Evolutionary conservation across 106 monocot genomes (phyloP), one percentile per base, ranked within the genome.

Genomic region (Platanthera zijinensis): DNA sequence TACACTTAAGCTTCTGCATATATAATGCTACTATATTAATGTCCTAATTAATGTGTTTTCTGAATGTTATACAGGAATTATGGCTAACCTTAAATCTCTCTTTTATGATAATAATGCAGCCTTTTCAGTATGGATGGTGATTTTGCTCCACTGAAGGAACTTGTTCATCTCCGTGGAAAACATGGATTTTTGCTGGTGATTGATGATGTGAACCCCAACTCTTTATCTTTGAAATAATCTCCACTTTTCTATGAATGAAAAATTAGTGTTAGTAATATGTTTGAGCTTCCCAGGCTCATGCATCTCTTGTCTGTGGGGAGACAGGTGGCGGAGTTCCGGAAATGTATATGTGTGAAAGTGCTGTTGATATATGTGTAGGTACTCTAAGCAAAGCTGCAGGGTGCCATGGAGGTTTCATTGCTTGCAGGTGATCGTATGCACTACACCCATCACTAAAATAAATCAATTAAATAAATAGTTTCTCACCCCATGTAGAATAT

Each of bases 111-210:
- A 39, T 86, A 7, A 39, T 86, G 81, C 84, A 97, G 97, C 76
- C 78, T 97, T 64, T 97, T 97, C 81, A 97, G 97, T 79, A 96
- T 96, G 96, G 96, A 96, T 93, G 96, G 96, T 63, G 96, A 96
- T 85, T 96, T 96, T 80, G 90, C 93, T 82, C 93, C 90, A 73
- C 71, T 96, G 18, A 5, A 48, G 47, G 61, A 96, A 78, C 87
- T 96, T 71, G 83, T 87, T 50, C 69, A 87, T 75, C 84, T 96
- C 46, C 88, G 90, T 18, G 87, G 67, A 75, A 87, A 89, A 74
- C 83, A 93, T 75, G 77, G 82, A 8, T 96, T 96, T 84, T 67
- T 96, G 25, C 84, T 96, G 71, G 96, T 82, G 48, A 88, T 94
- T 82, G 97, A 97, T 88, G 97, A 97, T 88, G 97, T 94, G 62